Conservation (phyloP, 352 stramenopile species). For the Phytophthora citrophthora region DNA sequence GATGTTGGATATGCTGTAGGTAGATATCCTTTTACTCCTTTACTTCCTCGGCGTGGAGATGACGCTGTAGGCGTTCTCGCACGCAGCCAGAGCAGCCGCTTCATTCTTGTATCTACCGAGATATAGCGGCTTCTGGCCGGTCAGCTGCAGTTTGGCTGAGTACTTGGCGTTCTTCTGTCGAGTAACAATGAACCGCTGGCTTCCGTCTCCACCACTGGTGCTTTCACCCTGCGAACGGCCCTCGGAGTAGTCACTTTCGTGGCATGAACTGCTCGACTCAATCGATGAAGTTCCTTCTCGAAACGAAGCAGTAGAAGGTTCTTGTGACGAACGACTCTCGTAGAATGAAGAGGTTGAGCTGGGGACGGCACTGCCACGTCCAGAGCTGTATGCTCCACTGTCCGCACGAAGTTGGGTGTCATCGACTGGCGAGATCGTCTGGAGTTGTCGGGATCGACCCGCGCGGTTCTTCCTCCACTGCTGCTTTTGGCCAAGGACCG, state of each 20-base stretch:
- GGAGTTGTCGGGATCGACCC: constrained; percentile 36
- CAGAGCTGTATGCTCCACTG: constrained; percentile 17
- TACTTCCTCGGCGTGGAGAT: constrained; percentile 68
- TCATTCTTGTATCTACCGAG: constrained; percentile 72
- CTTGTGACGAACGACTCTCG: constrained; percentile 14
- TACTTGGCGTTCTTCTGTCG: constrained; percentile 67
- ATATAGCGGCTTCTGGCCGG: constrained; percentile 73
- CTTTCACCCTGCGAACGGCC: constrained; percentile 20
- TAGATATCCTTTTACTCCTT: constrained; percentile 1
- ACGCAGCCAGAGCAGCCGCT: constrained; percentile 61
- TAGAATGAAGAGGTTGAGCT: constrained; percentile 17
- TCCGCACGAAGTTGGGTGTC: constrained; percentile 29
- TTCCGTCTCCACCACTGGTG: constrained; percentile 6
- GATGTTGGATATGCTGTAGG: neutral
- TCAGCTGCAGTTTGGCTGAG: constrained; percentile 61
- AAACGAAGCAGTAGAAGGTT: constrained; percentile 5
- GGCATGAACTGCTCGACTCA: constrained; percentile 20
- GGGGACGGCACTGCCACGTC: constrained; percentile 18
- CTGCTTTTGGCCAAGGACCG: constrained; percentile 68
- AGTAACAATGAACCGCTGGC: constrained; percentile 54
- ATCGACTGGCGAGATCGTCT: constrained; percentile 53
- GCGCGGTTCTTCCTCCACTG: constrained; percentile 60
- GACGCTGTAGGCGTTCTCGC: constrained; percentile 58
- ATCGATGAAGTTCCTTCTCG: constrained; percentile 18
- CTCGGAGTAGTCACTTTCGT: constrained; percentile 26